Conservation (phyloP, 805 yeast species). For the Candida ulmi region DNA sequence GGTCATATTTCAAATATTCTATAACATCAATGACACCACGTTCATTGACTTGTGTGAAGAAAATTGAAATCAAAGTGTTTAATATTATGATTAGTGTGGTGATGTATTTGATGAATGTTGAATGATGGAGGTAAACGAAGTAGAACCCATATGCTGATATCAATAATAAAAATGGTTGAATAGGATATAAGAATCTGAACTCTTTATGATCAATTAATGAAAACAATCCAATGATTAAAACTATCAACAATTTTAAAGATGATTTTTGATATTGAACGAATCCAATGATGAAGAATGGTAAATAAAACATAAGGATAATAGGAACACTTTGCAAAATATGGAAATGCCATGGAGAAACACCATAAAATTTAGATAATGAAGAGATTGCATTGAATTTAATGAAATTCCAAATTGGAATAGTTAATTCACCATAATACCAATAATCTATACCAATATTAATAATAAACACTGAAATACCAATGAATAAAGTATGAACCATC, state of each 20-base stretch:
- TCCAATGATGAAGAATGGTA: constrained; percentile 58
- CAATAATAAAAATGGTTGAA: constrained; percentile 67
- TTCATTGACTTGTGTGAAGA: constrained; percentile 71
- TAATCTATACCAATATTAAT: constrained; percentile 47
- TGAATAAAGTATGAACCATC: constrained; percentile 15
- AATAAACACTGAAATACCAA: constrained; percentile 24
- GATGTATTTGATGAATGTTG: constrained; percentile 9
- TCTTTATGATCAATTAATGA: constrained; percentile 82
- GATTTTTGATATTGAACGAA: constrained; percentile 18
- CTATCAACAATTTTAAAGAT: constrained; percentile 26
- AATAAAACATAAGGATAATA: constrained; percentile 54
- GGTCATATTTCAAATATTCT: constrained; percentile 39
- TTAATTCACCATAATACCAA: constrained; percentile 48
- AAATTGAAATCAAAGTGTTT: constrained; percentile 39
- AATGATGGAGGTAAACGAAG: constrained; percentile 17
- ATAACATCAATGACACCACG: constrained; percentile 76
- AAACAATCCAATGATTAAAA: constrained; percentile 46
- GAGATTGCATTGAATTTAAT: constrained; percentile 72
- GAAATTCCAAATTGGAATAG: constrained; percentile 65
- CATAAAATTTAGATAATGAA: constrained; percentile 77
- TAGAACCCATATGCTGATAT: constrained; percentile 36
- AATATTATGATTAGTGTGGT: constrained; percentile 22
- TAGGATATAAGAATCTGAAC: constrained; percentile 80
- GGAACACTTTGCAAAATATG: constrained; percentile 83
- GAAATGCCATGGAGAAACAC: constrained; percentile 79